These are phyloP conservation scores for Puya raimondii DNA, from an alignment of 176 grass and related monocot genomes.

Conservation along the genomic window DNA sequence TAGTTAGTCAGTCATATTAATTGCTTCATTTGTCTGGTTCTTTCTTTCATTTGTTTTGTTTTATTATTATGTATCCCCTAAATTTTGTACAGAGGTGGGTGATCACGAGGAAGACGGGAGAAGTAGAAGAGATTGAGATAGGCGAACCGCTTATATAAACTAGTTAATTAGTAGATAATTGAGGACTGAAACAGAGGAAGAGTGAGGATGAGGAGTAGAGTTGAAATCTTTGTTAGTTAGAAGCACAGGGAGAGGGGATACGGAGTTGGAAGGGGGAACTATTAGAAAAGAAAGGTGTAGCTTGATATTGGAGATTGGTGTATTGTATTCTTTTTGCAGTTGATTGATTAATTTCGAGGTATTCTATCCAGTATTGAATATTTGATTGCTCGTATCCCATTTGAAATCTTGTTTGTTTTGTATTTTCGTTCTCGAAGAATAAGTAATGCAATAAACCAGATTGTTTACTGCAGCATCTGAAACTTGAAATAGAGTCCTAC, in stretches of 20 bases:
- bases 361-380: not conserved
- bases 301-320: conserved; percentile 19
- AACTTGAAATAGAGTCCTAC: too few relatives aligned
- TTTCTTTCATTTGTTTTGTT: not conserved
- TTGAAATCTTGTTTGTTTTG: not conserved
- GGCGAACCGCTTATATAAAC: not conserved
- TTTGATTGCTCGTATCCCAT: not conserved
- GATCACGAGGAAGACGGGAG: not conserved
- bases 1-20: not conserved
- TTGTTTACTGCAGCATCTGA: too few relatives aligned
- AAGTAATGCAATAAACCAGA: too few relatives aligned
- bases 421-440: too few relatives aligned
- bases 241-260: not conserved
- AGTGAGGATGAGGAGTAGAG: conserved; percentile 1
- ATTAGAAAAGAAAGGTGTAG: not conserved
- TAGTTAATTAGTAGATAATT: conserved; percentile 10
- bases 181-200: not conserved
- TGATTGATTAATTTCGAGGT: conserved; percentile 13
- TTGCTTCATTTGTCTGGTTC: not conserved
- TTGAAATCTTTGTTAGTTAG: conserved; percentile 2
- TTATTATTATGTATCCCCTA: not conserved
- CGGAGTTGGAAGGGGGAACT: not conserved
- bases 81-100: conserved; percentile 21
- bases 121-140: not conserved
- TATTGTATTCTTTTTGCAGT: conserved; percentile 26